These are phyloP conservation scores for Apocynum venetum DNA, from an alignment of 257 asterid species.

Conservation along the genomic window DNA sequence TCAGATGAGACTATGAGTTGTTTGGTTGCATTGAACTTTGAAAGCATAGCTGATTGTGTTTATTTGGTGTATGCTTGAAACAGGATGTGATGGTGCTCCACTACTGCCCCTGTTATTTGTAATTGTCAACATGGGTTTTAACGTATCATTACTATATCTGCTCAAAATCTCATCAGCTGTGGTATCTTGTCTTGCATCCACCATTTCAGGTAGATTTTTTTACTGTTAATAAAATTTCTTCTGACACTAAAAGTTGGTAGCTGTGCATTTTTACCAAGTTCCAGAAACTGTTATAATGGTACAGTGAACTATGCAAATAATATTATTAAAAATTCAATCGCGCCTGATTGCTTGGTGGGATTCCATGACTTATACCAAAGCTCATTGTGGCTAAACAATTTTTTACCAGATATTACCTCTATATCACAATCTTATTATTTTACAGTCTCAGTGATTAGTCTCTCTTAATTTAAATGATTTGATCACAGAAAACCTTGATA, in stretches of 20 bases:
- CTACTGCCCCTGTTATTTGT: conserved; percentile 76
- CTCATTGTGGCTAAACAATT: not conserved
- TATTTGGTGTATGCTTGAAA: not conserved
- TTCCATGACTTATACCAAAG: not conserved
- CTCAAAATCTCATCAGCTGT: conserved; percentile 96
- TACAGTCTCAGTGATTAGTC: not conserved
- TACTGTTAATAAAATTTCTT: not conserved
- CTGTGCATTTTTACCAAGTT: not conserved
- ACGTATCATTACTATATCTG: conserved; percentile 77
- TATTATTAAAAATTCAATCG: not conserved
- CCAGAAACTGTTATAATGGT: not conserved
- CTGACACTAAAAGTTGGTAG: not conserved
- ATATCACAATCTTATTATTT: no score
- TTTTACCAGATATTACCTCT: no score
- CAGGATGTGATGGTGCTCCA: conserved; percentile 96
- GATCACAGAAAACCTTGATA: not conserved
- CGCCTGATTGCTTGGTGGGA: not conserved
- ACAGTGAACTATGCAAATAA: not conserved
- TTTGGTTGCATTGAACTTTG: not conserved
- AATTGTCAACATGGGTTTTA: conserved; percentile 82
- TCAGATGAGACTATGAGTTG: not conserved
- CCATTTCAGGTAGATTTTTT: conserved; percentile 68
- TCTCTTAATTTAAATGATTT: not conserved
- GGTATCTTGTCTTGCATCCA: conserved; percentile 92
- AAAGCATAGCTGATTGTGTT: not conserved